Base-by-base conservation (phyloP, 441 rosid genomes). In the Erodium moschatum region DNA sequence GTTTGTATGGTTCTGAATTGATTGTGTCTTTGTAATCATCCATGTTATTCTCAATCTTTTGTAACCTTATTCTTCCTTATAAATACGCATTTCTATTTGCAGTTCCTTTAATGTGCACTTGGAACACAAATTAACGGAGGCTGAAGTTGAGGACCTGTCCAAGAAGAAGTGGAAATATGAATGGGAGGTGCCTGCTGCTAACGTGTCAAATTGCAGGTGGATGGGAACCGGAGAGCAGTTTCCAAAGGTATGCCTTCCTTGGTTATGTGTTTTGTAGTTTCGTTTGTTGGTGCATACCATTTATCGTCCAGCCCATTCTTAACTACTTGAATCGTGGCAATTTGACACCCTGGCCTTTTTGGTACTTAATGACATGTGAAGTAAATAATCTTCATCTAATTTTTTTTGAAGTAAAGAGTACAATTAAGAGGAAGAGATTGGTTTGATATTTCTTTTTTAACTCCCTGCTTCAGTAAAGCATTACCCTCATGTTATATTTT, bases 161-260 rank as follows among this genome's bases (percentile, higher is more conserved):
- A 79, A 77, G 65, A 87, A 86, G 63, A 85, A 76, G 73, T 78
- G 85, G 87, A 86, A 85, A 70, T 89, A 85, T 79, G 79, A 72
- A 52, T 93, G 96, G 95, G 89, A 90, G 67, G 70, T 85, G 67
- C 87, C 87, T 74, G 84, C 90, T 74, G 61, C 75, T 69, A 89
- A 76, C 71, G 78, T 79, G 82, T 77, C 88, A 67, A 84, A 85
- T 72, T 87, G 91, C 86, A 93, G 66, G 79, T 90, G 94, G 93
- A 66, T 72, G 65, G 98, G 91, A 75, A 87, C 91, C 0, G 83
- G 86, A 58, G 81, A 79, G 71, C 82, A 81, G 78, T 84, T 85
- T 69, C 67, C 84, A 44, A 80, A 84, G 90, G 96, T 87, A 78
- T 2, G 24, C 38, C 42, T 66, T 60, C 64, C 62, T 6, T 19